Conservation (phyloP, 371 early-diverging fungal species). For the Saksenaea vasiformis region DNA sequence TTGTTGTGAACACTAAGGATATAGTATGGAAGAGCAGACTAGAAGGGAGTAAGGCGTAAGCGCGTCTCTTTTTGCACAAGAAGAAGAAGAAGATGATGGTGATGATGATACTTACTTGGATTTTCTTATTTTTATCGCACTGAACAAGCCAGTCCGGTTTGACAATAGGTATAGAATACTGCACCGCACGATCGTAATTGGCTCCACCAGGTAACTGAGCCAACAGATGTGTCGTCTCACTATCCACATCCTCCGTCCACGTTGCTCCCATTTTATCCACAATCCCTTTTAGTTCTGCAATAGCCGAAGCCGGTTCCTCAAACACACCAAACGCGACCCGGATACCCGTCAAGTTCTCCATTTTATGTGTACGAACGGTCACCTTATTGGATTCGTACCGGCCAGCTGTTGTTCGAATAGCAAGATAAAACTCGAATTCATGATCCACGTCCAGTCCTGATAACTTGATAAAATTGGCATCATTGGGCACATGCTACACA, state of each 20-base stretch:
- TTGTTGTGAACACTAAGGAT: slow-evolving; percentile 41
- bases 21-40: slow-evolving; percentile 56
- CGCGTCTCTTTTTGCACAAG: not conserved
- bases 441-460: slow-evolving; percentile 88
- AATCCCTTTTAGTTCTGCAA: slow-evolving; percentile 75
- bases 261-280: slow-evolving; percentile 85
- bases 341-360: slow-evolving; percentile 95
- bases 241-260: slow-evolving; percentile 83
- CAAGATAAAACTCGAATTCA: slow-evolving; percentile 85
- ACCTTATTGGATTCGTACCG: slow-evolving; percentile 76
- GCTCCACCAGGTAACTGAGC: slow-evolving; percentile 82
- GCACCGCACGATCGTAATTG: slow-evolving; percentile 86
- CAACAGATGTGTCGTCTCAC: slow-evolving; percentile 90
- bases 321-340: slow-evolving; percentile 91
- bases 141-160: slow-evolving; percentile 92
- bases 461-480: slow-evolving; percentile 73
- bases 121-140: slow-evolving; percentile 85
- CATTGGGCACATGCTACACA: slow-evolving; percentile 51
- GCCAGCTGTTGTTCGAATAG: slow-evolving; percentile 90
- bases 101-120: slow-evolving; percentile 69
- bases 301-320: slow-evolving; percentile 60
- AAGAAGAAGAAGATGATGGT: no score
- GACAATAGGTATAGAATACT: slow-evolving; percentile 90
- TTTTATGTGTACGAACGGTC: slow-evolving; percentile 79
- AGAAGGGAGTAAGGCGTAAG: not conserved